Evolutionary conservation across 495 filamentous ascomycete genomes (phyloP).

Genomic region (Aspergillus ellipticus): DNA sequence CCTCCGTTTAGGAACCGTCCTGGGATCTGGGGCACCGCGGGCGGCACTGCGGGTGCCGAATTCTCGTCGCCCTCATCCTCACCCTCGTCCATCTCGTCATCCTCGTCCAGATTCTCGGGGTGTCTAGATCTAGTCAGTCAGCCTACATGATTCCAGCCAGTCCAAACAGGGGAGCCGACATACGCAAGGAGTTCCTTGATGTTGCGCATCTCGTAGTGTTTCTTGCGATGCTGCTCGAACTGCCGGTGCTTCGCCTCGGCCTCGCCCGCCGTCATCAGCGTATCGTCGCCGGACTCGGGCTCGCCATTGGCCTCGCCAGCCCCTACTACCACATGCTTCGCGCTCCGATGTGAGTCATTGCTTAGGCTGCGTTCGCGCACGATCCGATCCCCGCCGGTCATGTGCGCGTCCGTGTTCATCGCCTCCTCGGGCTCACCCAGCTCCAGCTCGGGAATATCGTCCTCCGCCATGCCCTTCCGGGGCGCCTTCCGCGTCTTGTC

Average conservation of each 20-base stretch:
- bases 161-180: conserved; percentile 27
- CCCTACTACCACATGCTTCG: conserved; percentile 77
- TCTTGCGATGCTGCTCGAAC: conserved; percentile 89
- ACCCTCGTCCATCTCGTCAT: conserved; percentile 52
- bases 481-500: conserved; percentile 49
- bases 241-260: conserved; percentile 82
- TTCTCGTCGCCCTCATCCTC: conserved; percentile 33
- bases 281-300: conserved; percentile 50
- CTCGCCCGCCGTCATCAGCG: conserved; percentile 64
- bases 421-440: conserved; percentile 89
- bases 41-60: conserved; percentile 16
- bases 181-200: conserved; percentile 85
- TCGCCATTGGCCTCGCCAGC: conserved; percentile 56
- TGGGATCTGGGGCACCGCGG: conserved; percentile 36
- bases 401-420: conserved; percentile 22
- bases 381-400: conserved; percentile 34
- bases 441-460: conserved; percentile 88
- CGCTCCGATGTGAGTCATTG: conserved; percentile 50
- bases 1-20: conserved; percentile 21
- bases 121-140: conserved; percentile 31
- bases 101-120: conserved; percentile 38
- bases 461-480: conserved; percentile 47
- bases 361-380: conserved; percentile 45
- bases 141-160: conserved; percentile 1
- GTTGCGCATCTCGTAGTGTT: conserved; percentile 97